Percentiles rank a stretch among this genome's conserved stretches.
Evolutionary conservation across 257 asterid species (phyloP).

Genomic region (Ligustrum vulgare): DNA sequence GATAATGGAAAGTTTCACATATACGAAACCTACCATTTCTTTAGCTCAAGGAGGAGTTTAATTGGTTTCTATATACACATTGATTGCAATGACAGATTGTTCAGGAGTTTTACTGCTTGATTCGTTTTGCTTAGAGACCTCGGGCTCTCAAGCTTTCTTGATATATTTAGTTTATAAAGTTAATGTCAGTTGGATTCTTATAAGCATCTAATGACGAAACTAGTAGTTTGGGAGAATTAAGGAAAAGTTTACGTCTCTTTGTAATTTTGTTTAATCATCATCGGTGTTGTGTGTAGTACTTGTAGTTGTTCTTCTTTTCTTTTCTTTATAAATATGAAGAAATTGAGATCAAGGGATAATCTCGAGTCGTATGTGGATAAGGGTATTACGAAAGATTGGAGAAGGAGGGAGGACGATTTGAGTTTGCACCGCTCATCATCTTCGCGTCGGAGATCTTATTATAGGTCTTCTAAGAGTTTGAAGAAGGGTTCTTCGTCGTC

Average conservation of each 20-base stretch:
- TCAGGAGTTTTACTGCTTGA: background rate
- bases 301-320: background rate
- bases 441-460: constrained; percentile 58
- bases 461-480: constrained; percentile 74
- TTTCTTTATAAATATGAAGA: background rate
- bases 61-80: background rate
- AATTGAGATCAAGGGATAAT: background rate
- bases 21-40: background rate
- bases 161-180: background rate
- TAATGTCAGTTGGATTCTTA: background rate
- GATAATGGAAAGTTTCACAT: background rate
- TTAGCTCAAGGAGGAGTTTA: background rate
- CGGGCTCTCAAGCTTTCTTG: background rate
- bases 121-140: background rate
- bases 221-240: background rate
- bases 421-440: constrained; percentile 68
- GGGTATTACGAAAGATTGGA: background rate
- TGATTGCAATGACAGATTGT: background rate
- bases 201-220: too few species aligned
- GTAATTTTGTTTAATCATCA: background rate
- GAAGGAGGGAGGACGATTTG: constrained; percentile 21
- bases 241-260: background rate
- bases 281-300: background rate
- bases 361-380: background rate
- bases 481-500: constrained; percentile 73